A percentile compares a stretch with the other conserved stretches of the same genome.
Evolutionary conservation across 2,329 filamentous ascomycete genomes (phyloP).

Genomic region (Leptographium radiaticola): DNA sequence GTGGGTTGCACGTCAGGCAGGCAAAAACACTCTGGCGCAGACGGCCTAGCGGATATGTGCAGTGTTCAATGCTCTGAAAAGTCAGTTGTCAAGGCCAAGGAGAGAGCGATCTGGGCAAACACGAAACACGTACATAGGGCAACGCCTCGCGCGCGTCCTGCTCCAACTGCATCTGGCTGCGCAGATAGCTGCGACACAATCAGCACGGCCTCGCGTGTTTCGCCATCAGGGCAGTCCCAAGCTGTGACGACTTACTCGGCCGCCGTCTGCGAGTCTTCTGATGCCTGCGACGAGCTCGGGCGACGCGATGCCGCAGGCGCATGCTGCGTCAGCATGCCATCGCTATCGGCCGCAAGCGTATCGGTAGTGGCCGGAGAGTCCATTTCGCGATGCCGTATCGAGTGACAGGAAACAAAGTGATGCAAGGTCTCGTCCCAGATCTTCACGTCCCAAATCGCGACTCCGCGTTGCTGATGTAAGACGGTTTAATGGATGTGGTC

Average conservation of each 20-base stretch:
- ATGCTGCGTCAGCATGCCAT: slow-evolving; percentile 27
- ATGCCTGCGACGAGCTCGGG: slow-evolving; percentile 48
- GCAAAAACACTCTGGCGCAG: slow-evolving; percentile 83
- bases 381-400: neutral
- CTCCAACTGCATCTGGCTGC: slow-evolving; percentile 79
- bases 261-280: slow-evolving; percentile 57
- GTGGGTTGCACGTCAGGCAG: slow-evolving; percentile 85
- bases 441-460: neutral
- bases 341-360: slow-evolving; percentile 23
- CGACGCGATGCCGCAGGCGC: slow-evolving; percentile 26
- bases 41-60: slow-evolving; percentile 79
- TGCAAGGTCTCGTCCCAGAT: neutral
- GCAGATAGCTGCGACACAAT: slow-evolving; percentile 56
- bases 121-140: slow-evolving; percentile 56
- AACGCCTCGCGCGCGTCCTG: slow-evolving; percentile 89
- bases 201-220: neutral
- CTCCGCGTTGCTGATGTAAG: slow-evolving; percentile 1
- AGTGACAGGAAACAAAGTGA: neutral
- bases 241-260: slow-evolving; percentile 40
- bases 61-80: slow-evolving; percentile 74
- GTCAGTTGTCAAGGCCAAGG: neutral
- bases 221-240: neutral
- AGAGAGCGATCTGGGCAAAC: neutral
- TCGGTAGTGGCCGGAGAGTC: slow-evolving; percentile 6
- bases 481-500: neutral